Base-by-base conservation (phyloP, 371 early-diverging fungal genomes). In the Rhizopus arrhizus region DNA sequence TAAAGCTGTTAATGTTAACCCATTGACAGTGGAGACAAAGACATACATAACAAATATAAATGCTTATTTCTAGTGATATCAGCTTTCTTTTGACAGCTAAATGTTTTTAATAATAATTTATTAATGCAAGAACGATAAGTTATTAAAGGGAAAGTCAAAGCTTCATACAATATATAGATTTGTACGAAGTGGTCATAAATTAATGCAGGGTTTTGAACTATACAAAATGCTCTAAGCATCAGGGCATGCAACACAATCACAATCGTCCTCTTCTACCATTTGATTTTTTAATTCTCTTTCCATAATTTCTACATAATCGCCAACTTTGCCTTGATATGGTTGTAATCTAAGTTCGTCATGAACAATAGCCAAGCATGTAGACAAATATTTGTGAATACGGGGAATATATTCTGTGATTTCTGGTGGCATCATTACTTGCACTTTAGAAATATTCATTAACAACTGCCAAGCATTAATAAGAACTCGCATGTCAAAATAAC, bases 401-500 rank as follows among this genome's bases (percentile, higher is more conserved):
- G 68, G 68, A 6, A 67, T 51, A 6, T 58, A 41, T 5, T 22
- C 55, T 6, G 31, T 10, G 5, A 66, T 55, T 9, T 62, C 53
- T 6, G 53, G 42, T 2, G 56, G 55, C 50, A 66, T 43, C 0
- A 55, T 31, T 1, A 32, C 6, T 15, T 55, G 48, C 31, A 67
- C n/a, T 42, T 52, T 54, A 1, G 68, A 67, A 12, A 67, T 52
- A 0, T 28, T 42, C 41, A 67, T 3, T 34, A 73, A 33, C 5
- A 67, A 33, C 2, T 64, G 61, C 70, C 73, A 73, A 5, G 67
- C 70, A 32, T 65, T 70, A 15, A 67, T 56, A 41, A 73, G 15
- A 2, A 62, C 28, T 10, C 67, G 64, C 47, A 73, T 69, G 42
- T 73, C 70, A 53, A 73, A 73, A 47, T 63, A 67, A 33, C 73